phyloP scores from a whole-genome alignment of 192 early-diverging fungal species.

The Coemansia sp. region DNA sequence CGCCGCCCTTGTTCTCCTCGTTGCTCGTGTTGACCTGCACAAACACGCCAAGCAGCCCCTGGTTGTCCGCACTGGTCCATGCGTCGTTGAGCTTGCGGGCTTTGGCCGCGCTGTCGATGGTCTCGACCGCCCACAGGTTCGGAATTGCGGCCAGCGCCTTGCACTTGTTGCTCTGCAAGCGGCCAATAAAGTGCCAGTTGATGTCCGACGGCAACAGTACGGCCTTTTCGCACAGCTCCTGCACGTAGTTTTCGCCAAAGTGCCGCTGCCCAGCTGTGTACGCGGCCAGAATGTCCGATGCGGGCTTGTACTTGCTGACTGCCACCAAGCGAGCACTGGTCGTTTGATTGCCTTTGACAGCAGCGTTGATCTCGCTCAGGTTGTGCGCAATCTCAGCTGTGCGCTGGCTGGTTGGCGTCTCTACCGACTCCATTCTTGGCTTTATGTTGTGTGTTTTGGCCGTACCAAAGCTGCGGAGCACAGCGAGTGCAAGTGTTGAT shows the following conservation, averaged over 20 bases:
- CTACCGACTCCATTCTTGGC: conserved; percentile 12
- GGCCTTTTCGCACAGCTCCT: conserved; percentile 92
- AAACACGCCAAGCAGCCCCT: conserved; percentile 72
- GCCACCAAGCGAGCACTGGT: conserved; percentile 75
- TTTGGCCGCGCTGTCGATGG: conserved; percentile 81
- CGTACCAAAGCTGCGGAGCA: not conserved
- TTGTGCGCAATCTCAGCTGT: conserved; percentile 19
- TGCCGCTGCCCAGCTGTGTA: conserved; percentile 87
- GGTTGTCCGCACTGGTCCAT: conserved; percentile 55
- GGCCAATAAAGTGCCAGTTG: conserved; percentile 96
- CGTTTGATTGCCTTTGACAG: conserved; percentile 1
- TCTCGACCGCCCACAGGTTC: conserved; percentile 92
- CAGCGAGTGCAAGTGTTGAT: not conserved
- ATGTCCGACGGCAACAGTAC: conserved; percentile 81
- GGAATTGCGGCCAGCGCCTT: conserved; percentile 82
- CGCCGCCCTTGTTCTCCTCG: conserved; percentile 86
- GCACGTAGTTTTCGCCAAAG: conserved; percentile 97
- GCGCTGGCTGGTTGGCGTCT: conserved; percentile 22
- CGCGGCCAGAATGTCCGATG: conserved; percentile 70
- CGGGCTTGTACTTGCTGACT: conserved; percentile 92
- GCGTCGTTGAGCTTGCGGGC: conserved; percentile 81
- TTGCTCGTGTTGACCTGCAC: conserved; percentile 94
- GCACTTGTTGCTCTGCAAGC: conserved; percentile 97
- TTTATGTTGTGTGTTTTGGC: not conserved
- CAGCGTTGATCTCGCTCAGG: conserved; percentile 9